A percentile compares a stretch with the other conserved stretches of the same genome.
These are phyloP conservation scores for Monilinia fructigena DNA, from an alignment of 2,329 filamentous ascomycete species.

Conservation along the genomic window DNA sequence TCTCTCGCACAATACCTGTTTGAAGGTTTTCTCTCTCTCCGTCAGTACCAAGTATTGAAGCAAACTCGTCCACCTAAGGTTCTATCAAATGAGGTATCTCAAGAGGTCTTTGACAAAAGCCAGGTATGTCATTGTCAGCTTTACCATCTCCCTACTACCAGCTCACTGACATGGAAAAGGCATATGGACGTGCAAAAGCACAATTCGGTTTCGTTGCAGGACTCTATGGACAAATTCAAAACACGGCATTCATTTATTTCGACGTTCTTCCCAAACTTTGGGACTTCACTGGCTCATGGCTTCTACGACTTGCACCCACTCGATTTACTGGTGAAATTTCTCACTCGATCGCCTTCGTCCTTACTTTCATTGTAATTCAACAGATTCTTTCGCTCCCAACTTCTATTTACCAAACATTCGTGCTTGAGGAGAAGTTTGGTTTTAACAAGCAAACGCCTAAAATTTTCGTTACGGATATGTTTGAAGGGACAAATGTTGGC, in stretches of 20 bases:
- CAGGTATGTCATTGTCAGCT: slow-evolving; percentile 53
- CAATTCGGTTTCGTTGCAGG: slow-evolving; percentile 80
- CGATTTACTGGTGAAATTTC: slow-evolving; percentile 89
- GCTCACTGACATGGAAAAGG: slow-evolving; percentile 46
- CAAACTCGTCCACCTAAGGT: slow-evolving; percentile 80
- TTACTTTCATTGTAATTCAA: slow-evolving; percentile 79
- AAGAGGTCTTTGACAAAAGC: slow-evolving; percentile 90
- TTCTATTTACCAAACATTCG: slow-evolving; percentile 90
- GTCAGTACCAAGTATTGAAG: slow-evolving; percentile 86
- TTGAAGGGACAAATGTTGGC: slow-evolving; percentile 85
- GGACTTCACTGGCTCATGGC: slow-evolving; percentile 72
- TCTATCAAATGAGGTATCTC: slow-evolving; percentile 80
- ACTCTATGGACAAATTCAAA: slow-evolving; percentile 84
- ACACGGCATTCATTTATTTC: slow-evolving; percentile 83
- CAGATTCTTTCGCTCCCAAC: slow-evolving; percentile 76
- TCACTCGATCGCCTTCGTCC: slow-evolving; percentile 89
- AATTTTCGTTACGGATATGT: slow-evolving; percentile 83
- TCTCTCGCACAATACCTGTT: slow-evolving; percentile 87
- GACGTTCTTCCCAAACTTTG: slow-evolving; percentile 90
- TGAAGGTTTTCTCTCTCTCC: slow-evolving; percentile 83
- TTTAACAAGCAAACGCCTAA: slow-evolving; percentile 97
- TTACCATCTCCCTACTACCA: slow-evolving; percentile 15
- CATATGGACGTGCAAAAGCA: slow-evolving; percentile 93
- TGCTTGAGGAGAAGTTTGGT: slow-evolving; percentile 93
- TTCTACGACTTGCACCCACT: slow-evolving; percentile 71